These are phyloP conservation scores for Senna tora DNA, from an alignment of 306 rosid genomes.

Conservation along the genomic window DNA sequence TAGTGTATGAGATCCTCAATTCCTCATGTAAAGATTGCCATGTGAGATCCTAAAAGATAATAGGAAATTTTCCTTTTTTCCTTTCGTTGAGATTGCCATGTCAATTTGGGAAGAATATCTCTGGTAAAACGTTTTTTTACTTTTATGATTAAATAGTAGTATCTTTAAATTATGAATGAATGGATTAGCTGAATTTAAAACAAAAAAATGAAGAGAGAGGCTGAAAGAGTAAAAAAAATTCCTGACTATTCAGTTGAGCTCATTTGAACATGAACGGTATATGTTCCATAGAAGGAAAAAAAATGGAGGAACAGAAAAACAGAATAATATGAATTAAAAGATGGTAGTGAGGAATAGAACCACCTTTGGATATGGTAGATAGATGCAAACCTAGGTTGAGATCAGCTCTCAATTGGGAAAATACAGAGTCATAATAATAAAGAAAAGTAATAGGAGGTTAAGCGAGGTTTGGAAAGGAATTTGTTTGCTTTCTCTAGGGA, in stretches of 20 bases:
- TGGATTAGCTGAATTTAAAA: background rate
- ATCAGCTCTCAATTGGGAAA: conserved; percentile 38
- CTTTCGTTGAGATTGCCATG: background rate
- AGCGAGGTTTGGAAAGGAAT: conserved; percentile 29
- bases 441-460: conserved; percentile 20
- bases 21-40: no score
- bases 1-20: background rate
- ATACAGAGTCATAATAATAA: background rate
- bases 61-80: background rate
- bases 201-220: background rate
- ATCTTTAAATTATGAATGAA: background rate
- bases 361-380: background rate
- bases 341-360: background rate
- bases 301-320: conserved; percentile 14
- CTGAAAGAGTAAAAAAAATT: no score
- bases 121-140: background rate
- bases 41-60: no score
- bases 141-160: background rate
- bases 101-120: background rate
- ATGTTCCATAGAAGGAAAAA: background rate
- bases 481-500: conserved; percentile 38
- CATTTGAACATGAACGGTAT: background rate
- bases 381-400: conserved; percentile 28
- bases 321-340: background rate
- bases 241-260: background rate